A percentile compares a stretch with the other conserved stretches of the same genome.
phyloP scores from a whole-genome alignment of 371 early-diverging fungal genomes.

The Mortierella sp. region DNA sequence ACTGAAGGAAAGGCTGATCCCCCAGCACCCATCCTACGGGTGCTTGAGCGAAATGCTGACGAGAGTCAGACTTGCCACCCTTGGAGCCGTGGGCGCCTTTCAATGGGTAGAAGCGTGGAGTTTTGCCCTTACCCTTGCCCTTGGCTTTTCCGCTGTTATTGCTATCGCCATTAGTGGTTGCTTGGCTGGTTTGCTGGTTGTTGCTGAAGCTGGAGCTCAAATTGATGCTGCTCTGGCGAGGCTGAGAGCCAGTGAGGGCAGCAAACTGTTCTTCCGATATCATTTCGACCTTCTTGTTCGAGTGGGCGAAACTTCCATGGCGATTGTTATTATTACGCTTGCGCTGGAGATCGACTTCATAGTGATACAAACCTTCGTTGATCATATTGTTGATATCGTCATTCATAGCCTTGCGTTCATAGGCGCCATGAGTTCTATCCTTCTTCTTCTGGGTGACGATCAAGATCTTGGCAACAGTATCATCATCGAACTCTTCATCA shows the following conservation, averaged over 20 bases:
- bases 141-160: conserved; percentile 29
- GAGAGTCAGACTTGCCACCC: conserved; percentile 67
- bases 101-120: conserved; percentile 76
- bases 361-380: conserved; percentile 94
- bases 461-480: conserved; percentile 86
- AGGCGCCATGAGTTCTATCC: conserved; percentile 79
- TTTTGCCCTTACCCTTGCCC: conserved; percentile 59
- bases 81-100: conserved; percentile 62
- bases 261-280: conserved; percentile 78
- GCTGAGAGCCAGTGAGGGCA: conserved; percentile 56
- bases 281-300: conserved; percentile 75
- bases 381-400: conserved; percentile 94
- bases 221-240: conserved; percentile 27
- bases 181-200: conserved; percentile 16
- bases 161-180: background rate
- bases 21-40: conserved; percentile 93
- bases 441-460: conserved; percentile 92
- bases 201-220: conserved; percentile 28
- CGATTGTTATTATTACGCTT: conserved; percentile 51
- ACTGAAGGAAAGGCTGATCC: conserved; percentile 49
- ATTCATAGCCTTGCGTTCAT: conserved; percentile 86
- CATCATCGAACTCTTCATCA: conserved; percentile 87
- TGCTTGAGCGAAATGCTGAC: conserved; percentile 79
- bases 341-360: conserved; percentile 81
- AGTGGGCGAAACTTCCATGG: conserved; percentile 43